These are phyloP conservation scores for Fusarium buxicola DNA, from an alignment of 2,329 filamentous ascomycete species.

Conservation along the genomic window DNA sequence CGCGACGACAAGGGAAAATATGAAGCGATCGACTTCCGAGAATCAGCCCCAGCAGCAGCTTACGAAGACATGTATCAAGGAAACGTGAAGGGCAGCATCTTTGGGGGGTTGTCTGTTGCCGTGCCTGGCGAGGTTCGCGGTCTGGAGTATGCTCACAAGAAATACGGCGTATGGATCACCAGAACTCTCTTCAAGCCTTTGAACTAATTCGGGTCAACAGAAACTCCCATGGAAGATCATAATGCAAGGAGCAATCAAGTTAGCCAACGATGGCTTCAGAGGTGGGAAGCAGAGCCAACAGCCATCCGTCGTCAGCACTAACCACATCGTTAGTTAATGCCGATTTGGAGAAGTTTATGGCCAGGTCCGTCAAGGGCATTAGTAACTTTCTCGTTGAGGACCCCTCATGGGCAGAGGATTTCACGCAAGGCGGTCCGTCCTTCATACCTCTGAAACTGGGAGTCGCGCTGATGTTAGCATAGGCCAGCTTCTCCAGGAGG, in stretches of 20 bases:
- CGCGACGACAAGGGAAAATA: conserved; percentile 78
- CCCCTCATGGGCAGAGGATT: conserved; percentile 85
- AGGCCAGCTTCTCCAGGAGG: conserved; percentile 74
- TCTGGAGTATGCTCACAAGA: conserved; percentile 79
- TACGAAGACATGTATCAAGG: conserved; percentile 86
- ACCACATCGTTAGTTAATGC: conserved; percentile 64
- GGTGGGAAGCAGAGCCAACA: conserved; percentile 45
- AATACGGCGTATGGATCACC: conserved; percentile 68
- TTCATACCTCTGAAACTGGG: too few relatives aligned
- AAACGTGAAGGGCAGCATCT: conserved; percentile 74
- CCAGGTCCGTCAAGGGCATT: conserved; percentile 53
- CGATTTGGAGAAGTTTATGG: conserved; percentile 82
- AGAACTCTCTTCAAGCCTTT: neutral
- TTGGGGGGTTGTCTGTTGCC: conserved; percentile 77
- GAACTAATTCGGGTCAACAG: conserved; percentile 44
- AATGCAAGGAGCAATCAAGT: conserved; percentile 77
- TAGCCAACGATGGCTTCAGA: conserved; percentile 79
- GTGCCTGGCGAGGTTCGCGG: conserved; percentile 83
- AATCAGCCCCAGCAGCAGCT: conserved; percentile 85
- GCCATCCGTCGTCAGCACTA: conserved; percentile 4
- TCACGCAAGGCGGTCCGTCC: conserved; percentile 77
- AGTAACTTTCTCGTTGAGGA: conserved; percentile 78
- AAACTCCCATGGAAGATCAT: conserved; percentile 76
- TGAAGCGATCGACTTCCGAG: conserved; percentile 90
- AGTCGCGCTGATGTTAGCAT: conserved; percentile 7